Evolutionary conservation across 192 early-diverging fungal species (phyloP).

Genomic region (Coemansia sp.): DNA sequence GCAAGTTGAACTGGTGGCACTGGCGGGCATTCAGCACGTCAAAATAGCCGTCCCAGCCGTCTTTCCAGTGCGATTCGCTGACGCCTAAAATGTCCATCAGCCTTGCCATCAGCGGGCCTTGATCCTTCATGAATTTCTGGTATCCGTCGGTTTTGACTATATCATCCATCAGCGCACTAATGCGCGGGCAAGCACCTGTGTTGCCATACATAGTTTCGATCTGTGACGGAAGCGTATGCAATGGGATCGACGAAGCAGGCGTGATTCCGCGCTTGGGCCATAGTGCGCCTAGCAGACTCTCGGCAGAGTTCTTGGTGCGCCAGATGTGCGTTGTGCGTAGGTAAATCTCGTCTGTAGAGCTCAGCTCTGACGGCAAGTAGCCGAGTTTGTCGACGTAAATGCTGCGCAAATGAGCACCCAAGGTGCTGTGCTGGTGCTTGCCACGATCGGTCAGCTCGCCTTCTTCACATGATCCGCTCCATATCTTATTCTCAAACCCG

Average conservation of each 20-base stretch:
- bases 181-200: constrained; percentile 37
- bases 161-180: constrained; percentile 4
- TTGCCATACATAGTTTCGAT: constrained; percentile 56
- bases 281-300: constrained; percentile 49
- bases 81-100: constrained; percentile 37
- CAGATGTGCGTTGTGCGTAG: constrained; percentile 59
- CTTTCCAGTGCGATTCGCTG: constrained; percentile 18
- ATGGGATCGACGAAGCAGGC: constrained; percentile 18
- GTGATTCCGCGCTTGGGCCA: constrained; percentile 42
- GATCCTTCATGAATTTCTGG: constrained; percentile 33
- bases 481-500: constrained; percentile 36
- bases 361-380: constrained; percentile 38
- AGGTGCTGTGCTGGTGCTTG: constrained; percentile 45
- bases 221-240: constrained; percentile 50
- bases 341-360: constrained; percentile 50
- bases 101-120: constrained; percentile 35
- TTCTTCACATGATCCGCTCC: constrained; percentile 51
- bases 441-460: constrained; percentile 65
- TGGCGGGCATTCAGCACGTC: constrained; percentile 42
- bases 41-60: constrained; percentile 35
- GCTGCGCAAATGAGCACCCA: constrained; percentile 47
- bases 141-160: constrained; percentile 20
- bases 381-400: constrained; percentile 56
- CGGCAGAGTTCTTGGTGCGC: constrained; percentile 59
- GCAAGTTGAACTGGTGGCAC: constrained; percentile 30